Evolutionary conservation across 441 rosid species (phyloP), one percentile per base, ranked within the genome.

Genomic region (Gossypium lobatum): DNA sequence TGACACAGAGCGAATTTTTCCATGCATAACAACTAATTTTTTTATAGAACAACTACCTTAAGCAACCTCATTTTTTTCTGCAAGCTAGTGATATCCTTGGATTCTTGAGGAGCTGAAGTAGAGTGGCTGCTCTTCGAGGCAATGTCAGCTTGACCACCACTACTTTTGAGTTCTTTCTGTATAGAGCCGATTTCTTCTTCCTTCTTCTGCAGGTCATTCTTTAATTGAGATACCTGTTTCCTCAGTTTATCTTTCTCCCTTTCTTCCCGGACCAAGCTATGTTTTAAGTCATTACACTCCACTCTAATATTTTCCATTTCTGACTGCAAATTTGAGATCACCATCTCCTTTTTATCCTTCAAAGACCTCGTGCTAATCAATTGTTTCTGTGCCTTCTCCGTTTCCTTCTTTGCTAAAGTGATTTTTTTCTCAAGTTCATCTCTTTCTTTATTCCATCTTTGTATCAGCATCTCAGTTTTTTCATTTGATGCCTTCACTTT

Each of bases 181-280:
- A 48, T 1, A 59, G 16, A 72, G 45, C 52, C 64, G 53, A 83
- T 81, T 72, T 77, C 85, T 21, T 89, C 85, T 83, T 87, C 88
- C 81, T 81, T 86, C 75, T 79, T 85, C 75, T 76, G 77, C 4
- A 89, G 76, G 65, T 88, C 88, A n/a, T 78, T 83, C 77, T 80
- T 87, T 72, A 90, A 76, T 48, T 80, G 79, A 67, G 78, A 74
- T 48, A 90, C 75, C 76, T 86, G 88, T 79, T 88, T 82, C 72
- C 77, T 84, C 79, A 88, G 81, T 39, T 70, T 82, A 74, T 88
- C 87, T 65, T 87, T 93, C 88, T 92, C 93, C 71, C 66, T 60
- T 78, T 88, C 83, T 81, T 88, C 92, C 79, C 75, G 81, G 70
- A 82, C 80, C 79, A 88, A 77, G 63, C 81, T 83, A 60, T 78